Evolutionary conservation across 148 eudicot genomes (phyloP).

Genomic region (Heliamphora exappendiculata): DNA sequence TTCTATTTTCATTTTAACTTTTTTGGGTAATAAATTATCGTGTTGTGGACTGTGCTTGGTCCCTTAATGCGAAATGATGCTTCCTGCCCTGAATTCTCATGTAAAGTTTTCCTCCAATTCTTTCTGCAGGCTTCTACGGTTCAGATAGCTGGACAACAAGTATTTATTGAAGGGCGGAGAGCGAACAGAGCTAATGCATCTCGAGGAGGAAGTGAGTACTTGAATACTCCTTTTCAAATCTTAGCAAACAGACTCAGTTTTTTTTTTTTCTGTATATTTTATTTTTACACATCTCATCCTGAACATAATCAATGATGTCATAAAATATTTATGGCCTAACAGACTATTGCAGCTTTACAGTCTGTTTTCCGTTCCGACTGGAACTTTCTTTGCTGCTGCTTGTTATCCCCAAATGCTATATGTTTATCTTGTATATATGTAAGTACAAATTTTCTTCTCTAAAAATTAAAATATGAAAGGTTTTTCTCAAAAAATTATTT

Average conservation of each 20-base stretch:
- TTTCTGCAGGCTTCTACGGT: constrained; percentile 16
- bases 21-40: background rate
- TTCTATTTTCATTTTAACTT: background rate
- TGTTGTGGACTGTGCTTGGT: background rate
- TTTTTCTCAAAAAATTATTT: no score
- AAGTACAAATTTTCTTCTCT: no score
- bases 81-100: background rate
- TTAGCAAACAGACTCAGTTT: background rate
- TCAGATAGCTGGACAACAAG: constrained; percentile 20
- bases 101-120: background rate
- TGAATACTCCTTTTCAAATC: background rate
- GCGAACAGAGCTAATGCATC: constrained; percentile 11
- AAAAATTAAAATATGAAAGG: no score
- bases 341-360: no score
- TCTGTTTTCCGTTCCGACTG: no score
- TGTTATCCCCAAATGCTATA: no score
- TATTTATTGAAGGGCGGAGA: constrained; percentile 20
- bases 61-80: background rate
- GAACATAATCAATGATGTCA: background rate
- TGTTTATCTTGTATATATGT: no score
- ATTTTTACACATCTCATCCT: background rate
- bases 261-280: background rate
- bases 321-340: background rate
- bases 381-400: no score
- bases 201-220: constrained; percentile 24